These are phyloP conservation scores for Tylopilus cervinicoccineus DNA, from an alignment of 768 basidiomycete genomes.

Conservation along the genomic window DNA sequence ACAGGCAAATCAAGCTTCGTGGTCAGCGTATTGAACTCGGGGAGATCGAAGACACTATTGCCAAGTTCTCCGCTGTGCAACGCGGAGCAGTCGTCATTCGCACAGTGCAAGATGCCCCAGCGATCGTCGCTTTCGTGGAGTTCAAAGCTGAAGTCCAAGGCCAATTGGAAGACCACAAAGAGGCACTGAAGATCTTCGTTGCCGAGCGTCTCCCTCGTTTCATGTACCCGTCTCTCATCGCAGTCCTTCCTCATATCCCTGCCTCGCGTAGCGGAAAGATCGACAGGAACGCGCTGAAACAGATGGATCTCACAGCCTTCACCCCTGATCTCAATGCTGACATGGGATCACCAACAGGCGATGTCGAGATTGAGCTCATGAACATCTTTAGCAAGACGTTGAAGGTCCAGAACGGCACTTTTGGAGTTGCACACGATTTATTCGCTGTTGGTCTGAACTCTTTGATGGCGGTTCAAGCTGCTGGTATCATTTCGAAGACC, in stretches of 20 bases:
- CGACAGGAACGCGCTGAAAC: slow-evolving; percentile 25
- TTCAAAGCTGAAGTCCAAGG: slow-evolving; percentile 11
- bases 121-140: slow-evolving; percentile 30
- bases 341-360: slow-evolving; percentile 23
- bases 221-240: slow-evolving; percentile 30
- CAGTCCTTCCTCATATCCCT: slow-evolving; percentile 22
- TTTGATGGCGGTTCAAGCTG: slow-evolving; percentile 31
- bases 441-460: slow-evolving; percentile 30
- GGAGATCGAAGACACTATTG: slow-evolving; percentile 31
- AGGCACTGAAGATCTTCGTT: slow-evolving; percentile 23
- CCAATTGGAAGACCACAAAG: slow-evolving; percentile 18
- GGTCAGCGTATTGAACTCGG: slow-evolving; percentile 33
- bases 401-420: slow-evolving; percentile 18
- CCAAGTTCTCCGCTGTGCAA: slow-evolving; percentile 20
- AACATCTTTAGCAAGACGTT: slow-evolving; percentile 22
- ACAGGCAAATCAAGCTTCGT: slow-evolving; percentile 33
- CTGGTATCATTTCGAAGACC: slow-evolving; percentile 27
- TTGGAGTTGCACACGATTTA: slow-evolving; percentile 27
- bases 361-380: slow-evolving; percentile 26
- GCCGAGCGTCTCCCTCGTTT: slow-evolving; percentile 30
- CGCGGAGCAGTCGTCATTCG: slow-evolving; percentile 26
- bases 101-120: slow-evolving; percentile 25
- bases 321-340: slow-evolving; percentile 19
- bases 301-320: slow-evolving; percentile 24
- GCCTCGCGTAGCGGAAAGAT: slow-evolving; percentile 27